phyloP scores from a whole-genome alignment of 176 grass and related monocot species.

The Pontederia crassipes region DNA sequence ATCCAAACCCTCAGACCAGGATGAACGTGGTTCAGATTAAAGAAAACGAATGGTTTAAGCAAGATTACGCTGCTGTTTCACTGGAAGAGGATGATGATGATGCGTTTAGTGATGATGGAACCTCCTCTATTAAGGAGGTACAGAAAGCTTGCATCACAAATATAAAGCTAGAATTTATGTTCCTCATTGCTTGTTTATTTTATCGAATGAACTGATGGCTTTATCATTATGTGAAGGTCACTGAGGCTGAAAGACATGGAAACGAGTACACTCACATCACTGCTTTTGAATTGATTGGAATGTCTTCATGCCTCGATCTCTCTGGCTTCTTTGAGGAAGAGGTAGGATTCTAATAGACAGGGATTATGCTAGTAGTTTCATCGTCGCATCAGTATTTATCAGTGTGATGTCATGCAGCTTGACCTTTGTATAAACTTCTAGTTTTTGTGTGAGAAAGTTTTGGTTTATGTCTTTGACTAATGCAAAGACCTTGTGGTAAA shows the following conservation, averaged over 20 bases:
- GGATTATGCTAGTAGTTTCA: not conserved
- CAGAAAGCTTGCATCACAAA: not conserved
- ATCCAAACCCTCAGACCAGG: slow-evolving; percentile 18
- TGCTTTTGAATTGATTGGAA: slow-evolving; percentile 96
- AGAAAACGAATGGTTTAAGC: slow-evolving; percentile 24
- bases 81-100: slow-evolving; percentile 10
- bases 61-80: slow-evolving; percentile 4
- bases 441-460: too few species aligned
- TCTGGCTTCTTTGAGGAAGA: slow-evolving; percentile 97
- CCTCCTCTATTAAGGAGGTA: slow-evolving; percentile 18
- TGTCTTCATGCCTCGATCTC: slow-evolving; percentile 92
- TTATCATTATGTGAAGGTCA: slow-evolving; percentile 9
- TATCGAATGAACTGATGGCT: too few species aligned
- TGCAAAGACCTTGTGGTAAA: not conserved
- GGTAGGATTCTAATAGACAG: slow-evolving; percentile 23
- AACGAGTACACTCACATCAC: slow-evolving; percentile 51
- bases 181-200: not conserved
- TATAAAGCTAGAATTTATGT: not conserved
- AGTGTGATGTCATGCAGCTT: too few species aligned
- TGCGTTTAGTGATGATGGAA: not conserved
- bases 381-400: too few species aligned
- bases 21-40: slow-evolving; percentile 21
- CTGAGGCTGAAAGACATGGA: slow-evolving; percentile 10
- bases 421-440: too few species aligned
- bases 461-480: slow-evolving; percentile 2